Conservation (phyloP, 768 basidiomycete species). For the Russula emetica region DNA sequence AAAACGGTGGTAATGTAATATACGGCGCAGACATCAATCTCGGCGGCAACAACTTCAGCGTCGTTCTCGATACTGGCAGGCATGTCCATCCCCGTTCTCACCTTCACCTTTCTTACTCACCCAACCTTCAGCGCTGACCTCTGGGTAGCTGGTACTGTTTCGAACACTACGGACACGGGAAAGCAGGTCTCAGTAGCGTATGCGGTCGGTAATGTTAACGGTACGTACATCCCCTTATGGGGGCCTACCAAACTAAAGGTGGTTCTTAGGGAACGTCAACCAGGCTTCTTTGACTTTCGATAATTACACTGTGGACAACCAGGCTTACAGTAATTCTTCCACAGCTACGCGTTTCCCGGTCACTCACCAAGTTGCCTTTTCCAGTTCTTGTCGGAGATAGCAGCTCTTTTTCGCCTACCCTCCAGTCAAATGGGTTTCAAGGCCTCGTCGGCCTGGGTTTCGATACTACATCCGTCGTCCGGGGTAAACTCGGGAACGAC, state of each 20-base stretch:
- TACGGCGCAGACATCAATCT: conserved; percentile 71
- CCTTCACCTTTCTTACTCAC: conserved; percentile 9
- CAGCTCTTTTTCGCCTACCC: conserved; percentile 58
- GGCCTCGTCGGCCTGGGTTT: conserved; percentile 80
- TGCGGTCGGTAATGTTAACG: conserved; percentile 62
- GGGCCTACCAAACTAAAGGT: neutral
- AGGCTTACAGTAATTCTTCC: conserved; percentile 57
- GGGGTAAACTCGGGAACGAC: conserved; percentile 46
- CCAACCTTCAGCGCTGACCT: conserved; percentile 56
- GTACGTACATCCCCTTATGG: conserved; percentile 36
- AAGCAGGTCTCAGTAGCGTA: conserved; percentile 55
- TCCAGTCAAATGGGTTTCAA: conserved; percentile 57
- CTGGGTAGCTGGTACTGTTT: conserved; percentile 56
- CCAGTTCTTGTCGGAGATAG: conserved; percentile 62
- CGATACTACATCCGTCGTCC: conserved; percentile 62
- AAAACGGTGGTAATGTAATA: conserved; percentile 66
- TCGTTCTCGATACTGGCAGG: conserved; percentile 79
- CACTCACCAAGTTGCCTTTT: neutral
- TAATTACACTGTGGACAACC: conserved; percentile 53
- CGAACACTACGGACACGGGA: conserved; percentile 53
- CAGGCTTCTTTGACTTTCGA: conserved; percentile 51
- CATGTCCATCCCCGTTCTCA: conserved; percentile 30
- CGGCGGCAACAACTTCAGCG: conserved; percentile 51
- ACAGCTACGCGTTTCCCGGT: neutral
- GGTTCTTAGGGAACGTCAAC: conserved; percentile 48